Conservation (phyloP, 768 basidiomycete genomes). For the Leccinum rimulosum region DNA sequence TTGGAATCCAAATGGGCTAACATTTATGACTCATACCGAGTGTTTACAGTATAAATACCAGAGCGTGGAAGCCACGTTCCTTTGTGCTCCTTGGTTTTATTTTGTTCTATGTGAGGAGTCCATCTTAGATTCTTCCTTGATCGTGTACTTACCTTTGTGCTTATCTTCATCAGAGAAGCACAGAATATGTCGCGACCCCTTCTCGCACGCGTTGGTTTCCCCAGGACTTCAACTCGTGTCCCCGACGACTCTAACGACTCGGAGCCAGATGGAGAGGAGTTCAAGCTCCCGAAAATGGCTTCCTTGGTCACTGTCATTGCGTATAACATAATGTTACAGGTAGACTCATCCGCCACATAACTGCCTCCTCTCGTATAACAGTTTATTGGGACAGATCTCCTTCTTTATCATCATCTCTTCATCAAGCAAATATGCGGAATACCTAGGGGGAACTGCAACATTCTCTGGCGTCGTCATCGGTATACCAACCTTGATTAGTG, state of each 20-base stretch:
- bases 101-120: background rate
- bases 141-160: background rate
- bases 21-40: background rate
- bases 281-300: slow-evolving; percentile 46
- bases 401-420: slow-evolving; percentile 73
- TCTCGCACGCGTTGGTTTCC: background rate
- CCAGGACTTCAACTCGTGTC: background rate
- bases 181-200: background rate
- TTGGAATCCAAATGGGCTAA: background rate
- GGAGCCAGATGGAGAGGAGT: slow-evolving; percentile 31
- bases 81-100: background rate
- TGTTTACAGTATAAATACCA: background rate
- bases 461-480: slow-evolving; percentile 69
- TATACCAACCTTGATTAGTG: slow-evolving; percentile 63
- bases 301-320: slow-evolving; percentile 47
- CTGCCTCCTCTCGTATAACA: background rate
- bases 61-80: background rate
- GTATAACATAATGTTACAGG: slow-evolving; percentile 38
- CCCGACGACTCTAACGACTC: background rate
- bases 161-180: background rate
- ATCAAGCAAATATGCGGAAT: slow-evolving; percentile 57
- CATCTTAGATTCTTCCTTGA: background rate
- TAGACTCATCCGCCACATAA: background rate
- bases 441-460: slow-evolving; percentile 63
- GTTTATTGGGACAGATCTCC: slow-evolving; percentile 43